Conservation (phyloP, 78 protist genomes). For the Tieghemostelium lacteum region DNA sequence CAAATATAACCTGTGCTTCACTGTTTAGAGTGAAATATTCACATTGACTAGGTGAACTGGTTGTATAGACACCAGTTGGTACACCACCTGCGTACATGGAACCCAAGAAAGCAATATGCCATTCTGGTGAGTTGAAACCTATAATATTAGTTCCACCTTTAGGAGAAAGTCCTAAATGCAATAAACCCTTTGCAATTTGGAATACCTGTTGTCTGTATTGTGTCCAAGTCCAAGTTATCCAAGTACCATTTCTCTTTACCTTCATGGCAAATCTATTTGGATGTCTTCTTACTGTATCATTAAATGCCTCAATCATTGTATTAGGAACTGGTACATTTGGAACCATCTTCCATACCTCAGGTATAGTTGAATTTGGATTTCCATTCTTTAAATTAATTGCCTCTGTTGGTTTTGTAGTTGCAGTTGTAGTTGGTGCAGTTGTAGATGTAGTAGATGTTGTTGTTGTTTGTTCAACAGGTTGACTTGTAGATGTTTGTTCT, state of each 20-base stretch:
- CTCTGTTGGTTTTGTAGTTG: neutral
- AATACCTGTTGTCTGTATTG: slow-evolving; percentile 49
- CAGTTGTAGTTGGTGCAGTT: neutral
- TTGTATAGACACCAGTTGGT: slow-evolving; percentile 89
- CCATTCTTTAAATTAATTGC: neutral
- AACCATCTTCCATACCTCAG: neutral
- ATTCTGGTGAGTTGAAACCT: slow-evolving; percentile 92
- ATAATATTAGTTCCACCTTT: slow-evolving; percentile 71
- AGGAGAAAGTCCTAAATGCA: slow-evolving; percentile 53
- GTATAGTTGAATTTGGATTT: slow-evolving; percentile 26
- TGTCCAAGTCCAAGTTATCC: slow-evolving; percentile 82
- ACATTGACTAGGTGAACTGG: slow-evolving; percentile 67
- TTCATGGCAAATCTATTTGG: slow-evolving; percentile 43
- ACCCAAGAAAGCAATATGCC: slow-evolving; percentile 86
- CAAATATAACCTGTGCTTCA: slow-evolving; percentile 36
- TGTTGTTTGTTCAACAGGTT: neutral
- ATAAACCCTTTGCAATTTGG: slow-evolving; percentile 57
- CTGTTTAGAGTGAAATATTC: slow-evolving; percentile 67
- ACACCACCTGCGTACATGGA: slow-evolving; percentile 87
- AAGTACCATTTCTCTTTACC: slow-evolving; percentile 40
- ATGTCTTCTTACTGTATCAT: slow-evolving; percentile 5
- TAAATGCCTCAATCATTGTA: slow-evolving; percentile 43
- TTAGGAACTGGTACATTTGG: slow-evolving; percentile 39
- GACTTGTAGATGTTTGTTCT: neutral
- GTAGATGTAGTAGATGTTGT: neutral